Base-by-base conservation (phyloP, 2,329 filamentous ascomycete species). In the Elsinoe australis region DNA sequence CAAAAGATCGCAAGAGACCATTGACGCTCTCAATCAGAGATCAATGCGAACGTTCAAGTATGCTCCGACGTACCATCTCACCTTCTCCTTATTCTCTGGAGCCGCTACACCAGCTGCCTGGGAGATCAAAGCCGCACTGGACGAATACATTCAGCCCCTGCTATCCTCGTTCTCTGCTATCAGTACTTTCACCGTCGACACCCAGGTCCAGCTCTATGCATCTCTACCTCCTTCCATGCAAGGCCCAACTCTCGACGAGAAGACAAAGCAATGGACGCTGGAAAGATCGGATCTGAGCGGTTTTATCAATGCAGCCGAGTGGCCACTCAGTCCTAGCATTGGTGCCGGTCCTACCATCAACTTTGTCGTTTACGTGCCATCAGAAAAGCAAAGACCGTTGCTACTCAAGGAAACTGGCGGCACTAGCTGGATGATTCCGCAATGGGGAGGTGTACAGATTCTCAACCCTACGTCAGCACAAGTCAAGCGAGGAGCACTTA, bases 251-350 rank as follows among this genome's bases (percentile, higher is more conserved):
- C 78, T 72, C 51, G 72, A 79, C 48, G 65, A 72, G 18, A 50
- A 62, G 0, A 64, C 64, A n/a, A 67, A 81, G 18, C 74, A 83
- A 24, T 83, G 79, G 79, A 76, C 71, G 0, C 70, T 98, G 28
- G 81, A 78, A 58, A 89, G 87, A 62, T 85, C 94, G 57, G 88
- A 95, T 58, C 74, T 98, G 1, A 87, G 87, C 29, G 89, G 86
- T 1, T 98, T 98, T 61, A 88, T 98, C 66, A 98, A 98, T 60
- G 89, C 90, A 2, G 92, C 92, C 2, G 92, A 98, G 68, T 98
- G 92, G 92, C 92, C 92, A 0, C 69, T 98, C 2, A 94, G 85
- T 53, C 90, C 90, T 0, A 95, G 87, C 49, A 96, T 98, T 56
- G 92, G 89, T 33, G 81, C 80, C 14, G 90, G 90, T 0, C 92